Conservation (phyloP, 768 basidiomycete genomes). For the Podaxis rugospora region DNA sequence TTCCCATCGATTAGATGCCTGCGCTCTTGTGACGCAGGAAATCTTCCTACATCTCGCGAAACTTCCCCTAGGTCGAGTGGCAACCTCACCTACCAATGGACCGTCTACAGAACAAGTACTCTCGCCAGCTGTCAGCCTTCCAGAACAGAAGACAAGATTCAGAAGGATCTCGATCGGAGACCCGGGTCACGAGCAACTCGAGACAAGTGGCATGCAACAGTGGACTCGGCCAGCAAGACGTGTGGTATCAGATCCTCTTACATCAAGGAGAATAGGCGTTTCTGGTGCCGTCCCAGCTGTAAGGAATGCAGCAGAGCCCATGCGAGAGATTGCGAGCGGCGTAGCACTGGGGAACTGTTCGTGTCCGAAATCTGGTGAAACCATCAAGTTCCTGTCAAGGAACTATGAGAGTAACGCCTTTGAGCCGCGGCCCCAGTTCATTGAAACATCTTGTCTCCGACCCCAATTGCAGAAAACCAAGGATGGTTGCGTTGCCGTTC, state of each 20-base stretch:
- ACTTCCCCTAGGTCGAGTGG: neutral
- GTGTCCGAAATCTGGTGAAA: neutral
- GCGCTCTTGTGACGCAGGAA: neutral
- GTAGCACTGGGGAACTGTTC: neutral
- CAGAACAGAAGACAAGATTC: neutral
- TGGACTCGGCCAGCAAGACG: neutral
- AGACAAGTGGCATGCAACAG: neutral
- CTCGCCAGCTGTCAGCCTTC: neutral
- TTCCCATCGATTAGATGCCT: neutral
- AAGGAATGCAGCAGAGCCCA: neutral
- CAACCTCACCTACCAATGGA: neutral
- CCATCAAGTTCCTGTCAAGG: neutral
- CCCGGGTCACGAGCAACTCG: neutral
- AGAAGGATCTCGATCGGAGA: neutral
- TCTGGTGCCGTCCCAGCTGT: neutral
- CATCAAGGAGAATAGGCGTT: neutral
- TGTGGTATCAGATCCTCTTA: constrained; percentile 3
- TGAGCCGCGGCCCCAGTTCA: neutral
- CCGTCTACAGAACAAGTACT: neutral
- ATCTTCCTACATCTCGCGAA: neutral
- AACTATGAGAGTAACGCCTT: neutral
- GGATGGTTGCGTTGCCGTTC: neutral
- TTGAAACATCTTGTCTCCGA: neutral
- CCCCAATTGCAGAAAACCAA: neutral
- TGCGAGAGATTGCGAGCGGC: neutral